Evolutionary conservation across 495 filamentous ascomycete genomes (phyloP).

Genomic region (Tricharina praecox): DNA sequence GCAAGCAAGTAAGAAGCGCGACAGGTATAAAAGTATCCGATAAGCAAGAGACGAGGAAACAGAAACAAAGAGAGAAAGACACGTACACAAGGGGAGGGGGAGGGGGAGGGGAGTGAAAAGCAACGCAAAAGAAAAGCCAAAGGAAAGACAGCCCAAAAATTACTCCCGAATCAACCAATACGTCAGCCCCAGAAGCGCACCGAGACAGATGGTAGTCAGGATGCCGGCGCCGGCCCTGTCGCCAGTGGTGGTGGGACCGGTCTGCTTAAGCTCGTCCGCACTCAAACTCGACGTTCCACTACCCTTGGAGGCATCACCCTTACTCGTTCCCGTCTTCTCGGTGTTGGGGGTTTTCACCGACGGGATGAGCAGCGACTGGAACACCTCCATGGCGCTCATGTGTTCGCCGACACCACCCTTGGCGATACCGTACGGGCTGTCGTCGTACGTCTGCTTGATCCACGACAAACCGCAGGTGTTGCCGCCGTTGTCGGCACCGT

Average conservation of each 20-base stretch:
- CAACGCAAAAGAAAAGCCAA: too few species aligned
- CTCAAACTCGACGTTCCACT: slow-evolving; percentile 20
- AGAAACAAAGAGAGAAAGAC: too few species aligned
- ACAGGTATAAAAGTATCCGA: too few species aligned
- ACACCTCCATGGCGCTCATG: slow-evolving; percentile 41
- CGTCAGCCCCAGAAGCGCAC: slow-evolving; percentile 26
- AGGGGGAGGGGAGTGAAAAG: too few species aligned
- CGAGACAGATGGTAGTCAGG: slow-evolving; percentile 28
- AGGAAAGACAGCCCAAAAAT: too few species aligned
- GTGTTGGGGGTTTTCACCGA: slow-evolving; percentile 36
- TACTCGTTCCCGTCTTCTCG: slow-evolving; percentile 38
- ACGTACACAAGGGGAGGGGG: too few species aligned
- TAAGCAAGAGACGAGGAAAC: too few species aligned
- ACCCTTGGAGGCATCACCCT: slow-evolving; percentile 43
- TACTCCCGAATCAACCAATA: slow-evolving; percentile 29
- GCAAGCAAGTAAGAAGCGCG: too few species aligned
- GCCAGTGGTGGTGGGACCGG: slow-evolving; percentile 20
- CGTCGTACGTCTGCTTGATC: slow-evolving; percentile 37
- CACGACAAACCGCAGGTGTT: slow-evolving; percentile 50
- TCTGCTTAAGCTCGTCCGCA: slow-evolving; percentile 12
- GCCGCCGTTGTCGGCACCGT: slow-evolving; percentile 38
- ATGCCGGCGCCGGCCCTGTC: slow-evolving; percentile 31
- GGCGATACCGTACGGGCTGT: slow-evolving; percentile 23
- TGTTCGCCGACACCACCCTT: slow-evolving; percentile 38
- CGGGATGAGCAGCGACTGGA: slow-evolving; percentile 37